These are phyloP conservation scores for Penicillium fuscoglaucum DNA, from an alignment of 2,329 filamentous ascomycete species.

Conservation along the genomic window DNA sequence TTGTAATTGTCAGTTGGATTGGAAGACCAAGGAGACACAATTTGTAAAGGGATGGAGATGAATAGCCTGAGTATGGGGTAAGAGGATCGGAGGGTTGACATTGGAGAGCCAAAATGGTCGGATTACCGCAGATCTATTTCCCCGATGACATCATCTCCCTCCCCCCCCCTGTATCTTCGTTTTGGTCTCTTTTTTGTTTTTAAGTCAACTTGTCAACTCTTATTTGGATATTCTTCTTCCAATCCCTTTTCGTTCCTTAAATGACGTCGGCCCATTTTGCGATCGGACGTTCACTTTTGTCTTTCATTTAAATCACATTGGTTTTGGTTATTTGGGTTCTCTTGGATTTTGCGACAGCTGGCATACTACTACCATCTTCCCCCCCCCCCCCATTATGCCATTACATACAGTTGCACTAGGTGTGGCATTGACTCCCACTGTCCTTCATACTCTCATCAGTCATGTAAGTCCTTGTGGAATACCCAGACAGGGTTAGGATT, in stretches of 20 bases:
- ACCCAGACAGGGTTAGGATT: neutral
- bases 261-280: neutral
- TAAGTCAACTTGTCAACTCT: neutral
- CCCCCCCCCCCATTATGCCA: conserved; percentile 47
- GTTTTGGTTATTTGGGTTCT: neutral
- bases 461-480: conserved; percentile 63
- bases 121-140: neutral
- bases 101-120: neutral
- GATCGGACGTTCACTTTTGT: neutral
- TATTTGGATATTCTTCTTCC: neutral
- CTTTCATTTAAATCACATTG: neutral
- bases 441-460: conserved; percentile 80
- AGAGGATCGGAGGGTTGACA: neutral
- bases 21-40: neutral
- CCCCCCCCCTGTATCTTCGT: neutral
- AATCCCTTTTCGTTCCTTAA: neutral
- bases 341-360: neutral
- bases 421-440: conserved; percentile 81
- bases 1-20: conserved; percentile 21
- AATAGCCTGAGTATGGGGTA: neutral
- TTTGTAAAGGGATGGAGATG: neutral
- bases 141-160: conserved; percentile 4
- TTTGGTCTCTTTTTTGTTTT: neutral
- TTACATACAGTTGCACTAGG: conserved; percentile 80
- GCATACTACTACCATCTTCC: neutral